Percentiles rank a stretch among this genome's conserved stretches.
phyloP scores from a whole-genome alignment of 441 rosid genomes.

The Erodium chrysanthum region DNA sequence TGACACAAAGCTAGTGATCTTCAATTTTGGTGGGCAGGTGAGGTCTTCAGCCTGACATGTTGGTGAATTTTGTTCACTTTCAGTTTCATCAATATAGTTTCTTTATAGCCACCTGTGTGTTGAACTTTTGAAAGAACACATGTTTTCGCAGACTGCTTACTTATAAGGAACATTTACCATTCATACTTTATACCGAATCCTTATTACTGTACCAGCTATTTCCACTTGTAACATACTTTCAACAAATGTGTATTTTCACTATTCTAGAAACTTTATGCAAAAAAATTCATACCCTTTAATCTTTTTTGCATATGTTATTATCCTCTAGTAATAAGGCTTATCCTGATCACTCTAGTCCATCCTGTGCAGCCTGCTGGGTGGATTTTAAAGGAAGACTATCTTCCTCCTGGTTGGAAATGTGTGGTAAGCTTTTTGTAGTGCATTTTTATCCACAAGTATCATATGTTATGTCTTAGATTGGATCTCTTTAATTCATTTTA shows the following conservation, averaged over 20 bases:
- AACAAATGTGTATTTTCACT: not conserved
- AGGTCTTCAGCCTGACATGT: constrained; percentile 9
- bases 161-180: not conserved
- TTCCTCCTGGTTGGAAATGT: constrained; percentile 91
- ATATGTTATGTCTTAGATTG: constrained; percentile 10
- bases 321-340: not conserved
- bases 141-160: not conserved
- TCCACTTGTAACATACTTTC: not conserved
- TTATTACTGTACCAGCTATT: not conserved
- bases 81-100: not conserved
- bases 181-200: not conserved
- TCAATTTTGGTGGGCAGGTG: constrained; percentile 99
- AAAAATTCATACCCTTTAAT: not conserved
- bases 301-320: not conserved
- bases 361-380: constrained; percentile 88
- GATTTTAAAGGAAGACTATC: constrained; percentile 77
- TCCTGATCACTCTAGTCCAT: not conserved
- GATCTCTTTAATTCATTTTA: not conserved
- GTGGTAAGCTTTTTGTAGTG: constrained; percentile 47
- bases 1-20: constrained; percentile 79
- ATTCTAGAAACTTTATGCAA: not conserved
- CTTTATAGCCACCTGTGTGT: not conserved
- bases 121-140: not conserved
- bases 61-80: not conserved
- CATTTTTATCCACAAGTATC: constrained; percentile 4